Conservation (phyloP, 257 asterid species). For the Solanum corneliomulleri region DNA sequence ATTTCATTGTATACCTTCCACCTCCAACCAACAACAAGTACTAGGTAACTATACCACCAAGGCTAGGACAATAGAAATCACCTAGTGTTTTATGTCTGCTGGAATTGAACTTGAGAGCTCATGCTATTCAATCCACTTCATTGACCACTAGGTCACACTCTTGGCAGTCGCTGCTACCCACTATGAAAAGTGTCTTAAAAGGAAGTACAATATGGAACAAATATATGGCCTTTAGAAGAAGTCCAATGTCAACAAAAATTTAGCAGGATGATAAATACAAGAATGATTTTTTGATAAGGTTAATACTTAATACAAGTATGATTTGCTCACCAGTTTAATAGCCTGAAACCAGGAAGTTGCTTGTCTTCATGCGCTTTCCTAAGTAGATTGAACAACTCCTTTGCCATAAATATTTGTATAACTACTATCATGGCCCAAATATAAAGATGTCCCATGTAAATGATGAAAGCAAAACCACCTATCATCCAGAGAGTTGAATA, state of each 20-base stretch:
- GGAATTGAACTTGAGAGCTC: not conserved
- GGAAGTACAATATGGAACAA: not conserved
- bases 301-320: not conserved
- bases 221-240: not conserved
- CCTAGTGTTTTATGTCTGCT: not conserved
- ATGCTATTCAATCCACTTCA: not conserved
- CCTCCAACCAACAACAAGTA: not conserved
- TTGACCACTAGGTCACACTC: not conserved
- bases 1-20: not conserved
- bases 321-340: constrained; percentile 68
- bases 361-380: constrained; percentile 78
- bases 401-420: constrained; percentile 88
- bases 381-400: constrained; percentile 78
- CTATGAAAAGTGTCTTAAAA: not conserved
- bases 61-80: too few relatives aligned
- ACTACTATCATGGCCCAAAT: constrained; percentile 90
- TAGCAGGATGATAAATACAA: not conserved
- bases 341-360: constrained; percentile 97
- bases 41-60: not conserved
- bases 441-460: constrained; percentile 96
- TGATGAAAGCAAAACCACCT: constrained; percentile 66
- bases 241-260: not conserved
- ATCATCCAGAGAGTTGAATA: constrained; percentile 95
- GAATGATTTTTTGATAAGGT: not conserved
- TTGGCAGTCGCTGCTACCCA: not conserved